Conservation (phyloP, 1,284 basidiomycete genomes). For the Lignosus rhinocerotis region DNA sequence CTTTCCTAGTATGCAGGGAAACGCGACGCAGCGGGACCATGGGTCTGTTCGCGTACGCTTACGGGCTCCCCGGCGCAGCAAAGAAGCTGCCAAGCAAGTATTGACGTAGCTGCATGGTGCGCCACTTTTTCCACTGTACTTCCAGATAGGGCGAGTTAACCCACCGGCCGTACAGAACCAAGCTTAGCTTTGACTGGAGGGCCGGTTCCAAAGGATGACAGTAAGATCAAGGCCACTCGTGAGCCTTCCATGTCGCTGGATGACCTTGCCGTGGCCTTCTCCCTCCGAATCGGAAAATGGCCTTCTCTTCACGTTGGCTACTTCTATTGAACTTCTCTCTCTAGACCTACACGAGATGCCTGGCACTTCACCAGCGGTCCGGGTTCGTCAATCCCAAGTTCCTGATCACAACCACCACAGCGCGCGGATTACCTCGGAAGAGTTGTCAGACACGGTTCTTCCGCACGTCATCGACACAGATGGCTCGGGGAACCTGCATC, state of each 20-base stretch:
- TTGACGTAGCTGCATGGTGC: conserved; percentile 29
- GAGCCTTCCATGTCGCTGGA: conserved; percentile 5
- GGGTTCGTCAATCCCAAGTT: background rate
- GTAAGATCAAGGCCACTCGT: background rate
- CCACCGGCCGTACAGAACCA: background rate
- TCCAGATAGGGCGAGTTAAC: background rate
- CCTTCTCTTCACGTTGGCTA: conserved; percentile 13
- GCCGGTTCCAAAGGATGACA: too few species aligned
- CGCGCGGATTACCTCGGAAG: conserved; percentile 13
- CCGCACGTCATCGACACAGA: conserved; percentile 8
- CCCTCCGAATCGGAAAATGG: conserved; percentile 20
- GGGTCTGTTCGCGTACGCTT: conserved; percentile 27
- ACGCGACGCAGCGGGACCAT: conserved; percentile 5
- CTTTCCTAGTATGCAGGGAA: conserved; percentile 32
- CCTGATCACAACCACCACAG: conserved; percentile 15
- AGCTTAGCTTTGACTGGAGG: too few species aligned
- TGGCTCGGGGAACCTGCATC: conserved; percentile 17
- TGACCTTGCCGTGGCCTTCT: conserved; percentile 7
- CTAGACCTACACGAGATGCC: conserved; percentile 7
- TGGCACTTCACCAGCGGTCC: conserved; percentile 3
- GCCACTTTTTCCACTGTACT: background rate
- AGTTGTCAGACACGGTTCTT: conserved; percentile 9
- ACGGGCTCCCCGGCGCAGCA: conserved; percentile 21
- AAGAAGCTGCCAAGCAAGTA: conserved; percentile 18
- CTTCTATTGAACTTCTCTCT: conserved; percentile 5